Percentiles rank a stretch among this genome's conserved stretches.
phyloP scores from a whole-genome alignment of 495 filamentous ascomycete genomes.

The Aspergillus cavernicola region DNA sequence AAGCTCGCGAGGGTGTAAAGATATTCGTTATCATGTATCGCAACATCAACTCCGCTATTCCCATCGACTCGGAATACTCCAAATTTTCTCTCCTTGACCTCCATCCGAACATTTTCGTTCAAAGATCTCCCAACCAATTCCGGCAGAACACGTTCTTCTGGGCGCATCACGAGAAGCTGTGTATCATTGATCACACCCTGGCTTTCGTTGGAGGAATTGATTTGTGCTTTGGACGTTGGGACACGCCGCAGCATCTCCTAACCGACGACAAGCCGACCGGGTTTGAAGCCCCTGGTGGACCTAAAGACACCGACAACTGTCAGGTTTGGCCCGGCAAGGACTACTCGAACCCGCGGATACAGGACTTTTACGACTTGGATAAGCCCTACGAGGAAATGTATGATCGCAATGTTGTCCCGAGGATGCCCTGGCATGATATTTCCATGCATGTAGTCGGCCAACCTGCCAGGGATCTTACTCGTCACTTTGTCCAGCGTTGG shows the following conservation, averaged over 20 bases:
- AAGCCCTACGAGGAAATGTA: slow-evolving; percentile 99
- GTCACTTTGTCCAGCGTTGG: slow-evolving; percentile 99
- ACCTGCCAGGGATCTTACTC: slow-evolving; percentile 87
- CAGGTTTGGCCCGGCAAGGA: slow-evolving; percentile 98
- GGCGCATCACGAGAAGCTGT: slow-evolving; percentile 97
- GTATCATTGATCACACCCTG: slow-evolving; percentile 91
- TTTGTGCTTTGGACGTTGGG: slow-evolving; percentile 96
- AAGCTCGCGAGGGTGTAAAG: slow-evolving; percentile 93
- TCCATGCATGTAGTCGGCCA: slow-evolving; percentile 98
- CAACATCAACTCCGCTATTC: slow-evolving; percentile 96
- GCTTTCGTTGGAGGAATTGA: slow-evolving; percentile 97
- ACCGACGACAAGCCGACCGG: slow-evolving; percentile 93
- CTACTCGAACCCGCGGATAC: slow-evolving; percentile 93
- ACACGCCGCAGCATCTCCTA: slow-evolving; percentile 87
- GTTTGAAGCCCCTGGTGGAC: slow-evolving; percentile 72
- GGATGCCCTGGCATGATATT: slow-evolving; percentile 99
- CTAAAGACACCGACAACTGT: slow-evolving; percentile 89
- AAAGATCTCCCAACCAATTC: slow-evolving; percentile 94
- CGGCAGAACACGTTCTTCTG: slow-evolving; percentile 99
- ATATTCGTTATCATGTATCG: slow-evolving; percentile 98
- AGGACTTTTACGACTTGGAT: slow-evolving; percentile 89
- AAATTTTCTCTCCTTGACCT: slow-evolving; percentile 96
- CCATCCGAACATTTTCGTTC: slow-evolving; percentile 93
- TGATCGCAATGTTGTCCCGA: slow-evolving; percentile 75
- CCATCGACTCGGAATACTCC: slow-evolving; percentile 98